Conservation (phyloP, 2,329 filamentous ascomycete species). For the Xylaria sp. region DNA sequence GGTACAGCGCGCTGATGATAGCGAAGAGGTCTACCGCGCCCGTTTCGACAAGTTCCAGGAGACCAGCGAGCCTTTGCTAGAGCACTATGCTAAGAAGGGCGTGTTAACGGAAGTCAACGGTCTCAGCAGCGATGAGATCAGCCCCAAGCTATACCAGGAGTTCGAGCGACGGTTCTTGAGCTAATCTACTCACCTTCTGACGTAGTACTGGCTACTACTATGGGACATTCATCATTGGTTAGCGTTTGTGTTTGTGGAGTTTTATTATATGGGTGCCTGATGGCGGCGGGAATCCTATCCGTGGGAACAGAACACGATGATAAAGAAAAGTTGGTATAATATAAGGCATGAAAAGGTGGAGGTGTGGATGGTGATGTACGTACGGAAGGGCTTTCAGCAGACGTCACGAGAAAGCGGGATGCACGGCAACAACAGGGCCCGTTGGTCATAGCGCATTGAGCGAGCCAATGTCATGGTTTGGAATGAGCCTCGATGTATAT, state of each 20-base stretch:
- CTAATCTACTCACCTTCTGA: neutral
- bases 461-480: neutral
- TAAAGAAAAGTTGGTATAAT: neutral
- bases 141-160: constrained; percentile 77
- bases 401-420: neutral
- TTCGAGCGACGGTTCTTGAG: constrained; percentile 67
- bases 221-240: neutral
- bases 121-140: constrained; percentile 90
- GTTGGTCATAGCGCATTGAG: neutral
- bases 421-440: neutral
- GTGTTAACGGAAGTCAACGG: constrained; percentile 84
- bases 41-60: constrained; percentile 81
- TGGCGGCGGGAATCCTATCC: neutral
- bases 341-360: neutral
- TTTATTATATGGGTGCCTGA: neutral
- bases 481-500: neutral
- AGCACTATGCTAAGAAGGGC: constrained; percentile 81
- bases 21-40: constrained; percentile 75
- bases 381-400: neutral
- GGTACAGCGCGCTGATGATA: constrained; percentile 78
- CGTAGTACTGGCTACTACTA: neutral
- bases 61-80: constrained; percentile 75
- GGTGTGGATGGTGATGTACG: neutral
- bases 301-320: neutral
- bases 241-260: neutral